phyloP scores from a whole-genome alignment of 306 rosid genomes.

The Benincasa hispida region DNA sequence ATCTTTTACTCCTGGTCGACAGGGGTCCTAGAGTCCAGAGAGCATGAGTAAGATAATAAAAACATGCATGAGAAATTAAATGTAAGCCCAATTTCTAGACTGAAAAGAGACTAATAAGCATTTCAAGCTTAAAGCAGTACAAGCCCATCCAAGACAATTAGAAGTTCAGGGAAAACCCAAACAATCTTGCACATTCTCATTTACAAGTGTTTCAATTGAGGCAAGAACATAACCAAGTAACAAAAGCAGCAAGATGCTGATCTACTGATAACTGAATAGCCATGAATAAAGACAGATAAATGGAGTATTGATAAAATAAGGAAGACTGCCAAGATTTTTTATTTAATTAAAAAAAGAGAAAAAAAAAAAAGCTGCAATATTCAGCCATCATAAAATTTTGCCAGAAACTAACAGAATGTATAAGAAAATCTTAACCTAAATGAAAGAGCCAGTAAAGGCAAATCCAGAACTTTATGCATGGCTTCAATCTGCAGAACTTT shows the following conservation, averaged over 20 bases:
- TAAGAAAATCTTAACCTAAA: neutral
- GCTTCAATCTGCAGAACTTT: too few species aligned
- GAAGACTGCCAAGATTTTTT: neutral
- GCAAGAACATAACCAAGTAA: neutral
- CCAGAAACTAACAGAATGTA: neutral
- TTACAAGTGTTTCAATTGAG: neutral
- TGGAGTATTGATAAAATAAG: neutral
- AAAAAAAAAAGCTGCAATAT: neutral
- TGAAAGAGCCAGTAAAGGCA: too few species aligned
- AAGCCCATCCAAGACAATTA: neutral
- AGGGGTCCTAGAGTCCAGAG: constrained; percentile 62
- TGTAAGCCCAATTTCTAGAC: neutral
- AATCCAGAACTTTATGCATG: too few species aligned
- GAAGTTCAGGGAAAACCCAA: neutral
- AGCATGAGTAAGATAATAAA: neutral
- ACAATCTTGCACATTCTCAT: neutral
- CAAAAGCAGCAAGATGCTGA: neutral
- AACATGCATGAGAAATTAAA: neutral
- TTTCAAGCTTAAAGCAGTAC: neutral
- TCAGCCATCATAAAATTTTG: neutral
- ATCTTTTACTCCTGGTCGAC: constrained; percentile 63
- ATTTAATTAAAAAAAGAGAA: neutral
- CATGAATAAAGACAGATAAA: neutral
- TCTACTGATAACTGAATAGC: neutral
- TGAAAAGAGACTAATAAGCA: neutral